Percentiles rank a stretch among this genome's conserved stretches.
Evolutionary conservation across 2,329 filamentous ascomycete species (phyloP).

Genomic region (Cordyceps tenuipes): DNA sequence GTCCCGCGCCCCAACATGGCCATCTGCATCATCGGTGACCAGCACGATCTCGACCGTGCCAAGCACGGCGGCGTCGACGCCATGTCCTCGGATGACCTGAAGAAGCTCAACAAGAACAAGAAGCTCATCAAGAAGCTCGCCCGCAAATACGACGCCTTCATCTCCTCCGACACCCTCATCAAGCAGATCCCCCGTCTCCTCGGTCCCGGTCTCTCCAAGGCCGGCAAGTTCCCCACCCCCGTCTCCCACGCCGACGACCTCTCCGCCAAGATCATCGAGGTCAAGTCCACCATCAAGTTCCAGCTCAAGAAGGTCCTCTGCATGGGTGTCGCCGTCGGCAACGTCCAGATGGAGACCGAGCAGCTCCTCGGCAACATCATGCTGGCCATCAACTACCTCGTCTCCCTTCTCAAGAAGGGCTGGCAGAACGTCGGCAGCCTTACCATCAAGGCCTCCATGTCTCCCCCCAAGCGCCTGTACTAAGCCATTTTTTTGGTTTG

Average conservation of each 20-base stretch:
- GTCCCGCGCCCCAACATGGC: conserved; percentile 86
- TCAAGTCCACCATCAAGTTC: conserved; percentile 99
- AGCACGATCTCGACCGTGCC: conserved; percentile 98
- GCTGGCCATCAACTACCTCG: conserved; percentile 99
- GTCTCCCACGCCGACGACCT: conserved; percentile 97
- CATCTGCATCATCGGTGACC: conserved; percentile 69
- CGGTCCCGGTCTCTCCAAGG: conserved; percentile 96
- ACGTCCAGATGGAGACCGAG: conserved; percentile 95
- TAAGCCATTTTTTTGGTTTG: conserved; percentile 40
- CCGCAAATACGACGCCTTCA: conserved; percentile 99
- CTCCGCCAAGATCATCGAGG: conserved; percentile 90
- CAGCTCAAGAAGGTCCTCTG: conserved; percentile 99
- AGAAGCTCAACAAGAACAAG: conserved; percentile 99
- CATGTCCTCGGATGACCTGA: conserved; percentile 97
- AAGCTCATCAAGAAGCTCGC: conserved; percentile 99
- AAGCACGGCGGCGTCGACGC: conserved; percentile 98
- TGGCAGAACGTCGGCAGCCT: conserved; percentile 99
- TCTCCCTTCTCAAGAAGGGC: conserved; percentile 99
- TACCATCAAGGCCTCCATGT: conserved; percentile 99
- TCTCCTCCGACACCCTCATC: conserved; percentile 95
- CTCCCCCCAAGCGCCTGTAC: conserved; percentile 95
- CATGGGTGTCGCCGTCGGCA: conserved; percentile 98
- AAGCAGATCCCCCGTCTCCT: conserved; percentile 99
- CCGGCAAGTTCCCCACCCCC: conserved; percentile 98
- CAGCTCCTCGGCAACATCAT: conserved; percentile 98